Conservation (phyloP, 2,329 filamentous ascomycete genomes). For the Ceratocystis harringtonii region DNA sequence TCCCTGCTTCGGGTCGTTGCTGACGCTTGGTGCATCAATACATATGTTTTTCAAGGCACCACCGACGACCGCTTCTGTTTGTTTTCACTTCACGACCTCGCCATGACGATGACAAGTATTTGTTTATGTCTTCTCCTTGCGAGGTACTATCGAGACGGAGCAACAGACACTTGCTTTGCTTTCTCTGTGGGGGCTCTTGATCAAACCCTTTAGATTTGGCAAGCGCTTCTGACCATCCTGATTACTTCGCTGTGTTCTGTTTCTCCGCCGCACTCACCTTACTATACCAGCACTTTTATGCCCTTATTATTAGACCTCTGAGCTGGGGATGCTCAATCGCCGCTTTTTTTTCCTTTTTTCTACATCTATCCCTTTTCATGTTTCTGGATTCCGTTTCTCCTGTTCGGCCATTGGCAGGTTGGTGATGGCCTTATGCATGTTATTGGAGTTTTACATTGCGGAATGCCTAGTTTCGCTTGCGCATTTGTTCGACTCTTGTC, state of each 20-base stretch:
- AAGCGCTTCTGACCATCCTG: slow-evolving; percentile 7
- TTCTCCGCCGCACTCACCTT: neutral
- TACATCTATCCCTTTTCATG: neutral
- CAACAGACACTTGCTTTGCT: slow-evolving; percentile 1
- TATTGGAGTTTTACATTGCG: neutral
- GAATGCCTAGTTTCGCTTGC: neutral
- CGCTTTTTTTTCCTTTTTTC: neutral
- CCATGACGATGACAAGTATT: neutral
- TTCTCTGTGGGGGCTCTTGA: too few relatives aligned
- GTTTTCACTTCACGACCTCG: neutral
- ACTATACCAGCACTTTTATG: neutral
- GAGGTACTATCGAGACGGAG: neutral
- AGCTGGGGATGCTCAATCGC: neutral
- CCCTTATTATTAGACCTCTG: neutral
- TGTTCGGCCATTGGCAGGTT: slow-evolving; percentile 1
- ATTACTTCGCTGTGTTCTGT: slow-evolving; percentile 8
- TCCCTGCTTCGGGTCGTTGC: neutral
- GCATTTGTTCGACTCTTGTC: neutral
- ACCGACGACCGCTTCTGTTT: slow-evolving; percentile 2
- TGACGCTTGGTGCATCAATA: neutral
- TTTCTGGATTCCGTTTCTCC: neutral
- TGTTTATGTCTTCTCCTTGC: neutral
- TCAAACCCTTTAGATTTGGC: neutral
- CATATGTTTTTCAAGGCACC: neutral
- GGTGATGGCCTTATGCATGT: neutral